Conservation (phyloP, 371 early-diverging fungal genomes). For the Capillidium rhysosporum region DNA sequence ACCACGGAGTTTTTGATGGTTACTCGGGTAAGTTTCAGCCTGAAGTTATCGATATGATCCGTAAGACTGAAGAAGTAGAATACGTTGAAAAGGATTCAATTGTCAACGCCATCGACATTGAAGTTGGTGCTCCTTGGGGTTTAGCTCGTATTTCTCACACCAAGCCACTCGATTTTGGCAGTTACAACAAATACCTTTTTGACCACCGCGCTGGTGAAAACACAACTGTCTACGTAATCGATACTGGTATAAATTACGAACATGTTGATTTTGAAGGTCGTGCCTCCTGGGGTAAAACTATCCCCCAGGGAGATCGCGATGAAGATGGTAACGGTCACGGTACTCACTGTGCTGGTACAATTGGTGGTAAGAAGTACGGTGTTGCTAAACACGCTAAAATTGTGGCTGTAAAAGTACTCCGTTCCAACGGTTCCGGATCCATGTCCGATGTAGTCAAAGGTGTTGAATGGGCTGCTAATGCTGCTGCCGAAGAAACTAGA, state of each 20-base stretch:
- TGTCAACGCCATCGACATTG: neutral
- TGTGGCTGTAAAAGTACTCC: constrained; percentile 63
- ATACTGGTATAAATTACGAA: constrained; percentile 27
- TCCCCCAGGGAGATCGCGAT: constrained; percentile 36
- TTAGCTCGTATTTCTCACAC: neutral
- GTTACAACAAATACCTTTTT: neutral
- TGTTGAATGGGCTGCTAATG: constrained; percentile 8
- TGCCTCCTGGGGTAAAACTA: constrained; percentile 52
- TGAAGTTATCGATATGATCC: neutral
- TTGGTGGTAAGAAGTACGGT: neutral
- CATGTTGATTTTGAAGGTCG: constrained; percentile 45
- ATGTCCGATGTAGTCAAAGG: constrained; percentile 10
- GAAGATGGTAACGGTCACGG: constrained; percentile 23
- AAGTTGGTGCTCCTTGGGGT: neutral
- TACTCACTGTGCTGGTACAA: constrained; percentile 31
- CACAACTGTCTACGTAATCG: constrained; percentile 34
- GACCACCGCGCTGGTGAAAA: constrained; percentile 8
- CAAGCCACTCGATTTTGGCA: neutral
- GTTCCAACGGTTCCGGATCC: constrained; percentile 12
- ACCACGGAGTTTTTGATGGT: neutral
- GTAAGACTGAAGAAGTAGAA: neutral
- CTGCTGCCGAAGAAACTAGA: neutral
- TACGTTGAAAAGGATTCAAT: neutral
- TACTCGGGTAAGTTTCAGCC: neutral
- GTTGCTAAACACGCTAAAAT: constrained; percentile 27